Percentiles rank a stretch among this genome's conserved stretches.
Conservation (phyloP, 805 yeast species). For the Ascoidea rubescens region DNA sequence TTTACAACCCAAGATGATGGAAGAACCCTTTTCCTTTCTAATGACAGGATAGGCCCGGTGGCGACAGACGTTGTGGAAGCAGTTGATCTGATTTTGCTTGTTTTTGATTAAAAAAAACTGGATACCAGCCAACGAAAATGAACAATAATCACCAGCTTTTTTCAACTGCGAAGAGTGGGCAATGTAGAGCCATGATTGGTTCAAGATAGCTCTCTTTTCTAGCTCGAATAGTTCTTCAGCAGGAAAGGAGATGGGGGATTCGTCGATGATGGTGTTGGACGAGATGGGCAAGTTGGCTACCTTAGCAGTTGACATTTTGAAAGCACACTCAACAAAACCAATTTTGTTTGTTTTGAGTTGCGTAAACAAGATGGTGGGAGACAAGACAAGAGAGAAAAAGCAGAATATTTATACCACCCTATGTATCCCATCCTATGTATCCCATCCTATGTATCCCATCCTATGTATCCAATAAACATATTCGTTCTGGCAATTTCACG, state of each 20-base stretch:
- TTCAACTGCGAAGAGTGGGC: slow-evolving; percentile 35
- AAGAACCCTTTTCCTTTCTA: slow-evolving; percentile 44
- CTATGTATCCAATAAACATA: no score
- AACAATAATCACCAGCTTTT: slow-evolving; percentile 44
- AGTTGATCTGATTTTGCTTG: slow-evolving; percentile 37
- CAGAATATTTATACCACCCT: no score
- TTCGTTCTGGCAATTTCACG: no score
- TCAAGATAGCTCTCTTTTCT: slow-evolving; percentile 45
- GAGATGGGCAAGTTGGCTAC: background rate
- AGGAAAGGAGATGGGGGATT: background rate
- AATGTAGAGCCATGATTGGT: slow-evolving; percentile 41
- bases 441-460: no score
- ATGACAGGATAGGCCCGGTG: slow-evolving; percentile 54
- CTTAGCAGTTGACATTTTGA: background rate
- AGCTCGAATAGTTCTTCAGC: slow-evolving; percentile 40
- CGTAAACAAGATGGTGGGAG: no score
- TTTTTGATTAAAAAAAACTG: slow-evolving; percentile 42
- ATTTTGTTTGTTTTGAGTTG: no score
- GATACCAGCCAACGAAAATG: slow-evolving; percentile 36
- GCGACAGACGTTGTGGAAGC: slow-evolving; percentile 52
- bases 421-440: no score
- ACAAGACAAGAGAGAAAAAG: no score
- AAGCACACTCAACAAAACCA: no score
- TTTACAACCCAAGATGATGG: slow-evolving; percentile 42
- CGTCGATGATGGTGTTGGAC: background rate